A percentile compares a stretch with the other conserved stretches of the same genome.
Conservation (phyloP, 129 eudicot species). For the Flaveria brownii region DNA sequence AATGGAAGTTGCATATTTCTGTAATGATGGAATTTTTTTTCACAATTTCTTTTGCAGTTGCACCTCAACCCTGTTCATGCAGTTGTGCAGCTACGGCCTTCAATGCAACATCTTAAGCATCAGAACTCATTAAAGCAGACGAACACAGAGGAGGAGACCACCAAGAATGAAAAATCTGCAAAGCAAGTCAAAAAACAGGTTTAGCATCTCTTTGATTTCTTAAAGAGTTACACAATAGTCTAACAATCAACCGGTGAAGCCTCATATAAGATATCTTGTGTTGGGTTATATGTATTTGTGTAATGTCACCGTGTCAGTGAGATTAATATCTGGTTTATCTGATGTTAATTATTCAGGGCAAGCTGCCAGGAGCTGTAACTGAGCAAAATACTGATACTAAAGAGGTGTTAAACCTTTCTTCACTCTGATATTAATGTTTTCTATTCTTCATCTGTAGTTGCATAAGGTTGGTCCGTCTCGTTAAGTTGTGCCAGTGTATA, state of each 20-base stretch:
- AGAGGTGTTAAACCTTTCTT: constrained; percentile 48
- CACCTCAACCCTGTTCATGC: constrained; percentile 83
- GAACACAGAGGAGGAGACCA: constrained; percentile 34
- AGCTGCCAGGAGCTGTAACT: constrained; percentile 36
- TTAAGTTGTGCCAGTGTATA: no score
- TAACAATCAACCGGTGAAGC: neutral
- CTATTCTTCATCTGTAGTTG: constrained; percentile 1
- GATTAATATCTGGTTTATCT: constrained; percentile 11
- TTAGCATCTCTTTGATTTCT: constrained; percentile 14
- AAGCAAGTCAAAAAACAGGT: constrained; percentile 73
- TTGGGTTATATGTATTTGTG: constrained; percentile 2
- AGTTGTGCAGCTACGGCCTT: constrained; percentile 90
- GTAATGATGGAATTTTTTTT: constrained; percentile 18
- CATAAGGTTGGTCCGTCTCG: neutral
- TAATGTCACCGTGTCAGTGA: constrained; percentile 7
- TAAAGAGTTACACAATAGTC: constrained; percentile 13
- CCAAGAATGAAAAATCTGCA: constrained; percentile 36
- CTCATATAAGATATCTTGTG: neutral
- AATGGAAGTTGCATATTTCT: neutral
- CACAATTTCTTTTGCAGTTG: constrained; percentile 67
- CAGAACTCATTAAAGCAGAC: constrained; percentile 38
- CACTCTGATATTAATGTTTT: neutral
- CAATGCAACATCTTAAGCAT: constrained; percentile 57
- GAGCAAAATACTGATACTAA: constrained; percentile 43
- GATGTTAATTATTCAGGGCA: constrained; percentile 44